Conservation (phyloP, 257 asterid species). For the Solanum etuberosum region DNA sequence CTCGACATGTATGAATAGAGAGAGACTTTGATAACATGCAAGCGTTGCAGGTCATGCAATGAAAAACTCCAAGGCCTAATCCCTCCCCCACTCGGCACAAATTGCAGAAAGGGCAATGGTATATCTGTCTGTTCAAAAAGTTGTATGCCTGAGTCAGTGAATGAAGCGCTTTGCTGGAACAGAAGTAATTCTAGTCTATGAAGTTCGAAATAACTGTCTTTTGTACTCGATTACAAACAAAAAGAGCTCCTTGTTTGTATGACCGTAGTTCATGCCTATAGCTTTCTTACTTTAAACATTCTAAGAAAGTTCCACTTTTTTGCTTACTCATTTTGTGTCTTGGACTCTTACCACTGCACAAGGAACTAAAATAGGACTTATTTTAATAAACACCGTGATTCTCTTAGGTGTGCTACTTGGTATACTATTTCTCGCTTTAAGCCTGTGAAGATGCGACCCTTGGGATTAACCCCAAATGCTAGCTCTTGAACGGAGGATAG, state of each 20-base stretch:
- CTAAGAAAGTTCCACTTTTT: background rate
- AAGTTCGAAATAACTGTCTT: background rate
- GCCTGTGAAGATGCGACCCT: background rate
- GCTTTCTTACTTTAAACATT: background rate
- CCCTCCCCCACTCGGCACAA: constrained; percentile 88
- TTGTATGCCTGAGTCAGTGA: background rate
- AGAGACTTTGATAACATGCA: constrained; percentile 72
- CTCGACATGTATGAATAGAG: constrained; percentile 62
- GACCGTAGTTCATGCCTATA: background rate
- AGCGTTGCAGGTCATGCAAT: constrained; percentile 93
- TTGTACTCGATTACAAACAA: background rate
- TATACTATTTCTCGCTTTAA: background rate
- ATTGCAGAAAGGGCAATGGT: constrained; percentile 93
- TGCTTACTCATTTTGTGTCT: background rate
- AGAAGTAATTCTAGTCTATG: background rate
- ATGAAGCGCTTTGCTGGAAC: background rate
- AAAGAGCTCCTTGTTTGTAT: background rate
- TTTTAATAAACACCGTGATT: background rate
- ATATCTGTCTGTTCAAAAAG: constrained; percentile 54
- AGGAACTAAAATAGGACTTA: background rate
- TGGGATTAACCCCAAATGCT: background rate
- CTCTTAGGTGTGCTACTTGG: background rate
- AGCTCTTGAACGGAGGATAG: background rate
- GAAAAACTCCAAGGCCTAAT: constrained; percentile 71
- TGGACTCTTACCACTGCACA: background rate